Evolutionary conservation across 2,329 filamentous ascomycete genomes (phyloP), one percentile per base, ranked within the genome.

Genomic region (Clathrospora elynae): DNA sequence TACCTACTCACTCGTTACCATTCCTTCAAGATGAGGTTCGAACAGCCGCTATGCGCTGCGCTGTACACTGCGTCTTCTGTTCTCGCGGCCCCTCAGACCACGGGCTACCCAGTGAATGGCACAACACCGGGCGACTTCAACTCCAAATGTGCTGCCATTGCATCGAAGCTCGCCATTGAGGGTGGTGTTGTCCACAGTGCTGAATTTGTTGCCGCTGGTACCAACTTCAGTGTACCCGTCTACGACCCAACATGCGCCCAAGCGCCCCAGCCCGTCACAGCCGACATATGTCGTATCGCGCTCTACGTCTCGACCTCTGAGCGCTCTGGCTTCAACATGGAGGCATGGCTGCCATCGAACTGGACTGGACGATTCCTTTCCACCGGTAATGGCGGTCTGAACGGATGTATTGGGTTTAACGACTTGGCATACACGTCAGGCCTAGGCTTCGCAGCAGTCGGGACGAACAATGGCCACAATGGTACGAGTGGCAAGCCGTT

Each of bases 401-500:
- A 57, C 28, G 73, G 72, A 8, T 75, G 72, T 46, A 63, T 70
- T 32, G 42, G 54, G n/a, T 74, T 73, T 39, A 39, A 51, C 9
- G 69, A 70, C 34, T 46, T 74, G 35, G 67, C 69, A 6, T 75
- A 74, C 44, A 61, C 65, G 4, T 51, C 65, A 10, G 53, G 53
- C 7, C 55, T 70, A 19, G 72, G 72, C 1, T 75, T 74, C 35
- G 67, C 72, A 0, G 57, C 66, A 9, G 69, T 73, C 4, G 68
- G 67, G 8, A 68, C 67, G 2, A 74, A 75, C 52, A 73, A 70
- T 17, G 72, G 73, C 1, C 72, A 75, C 42, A 71, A 74, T 37
- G 73, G 73, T 6, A 71, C 66, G 4, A 71, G 67, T 3, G 77
- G 76, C n/a, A 40, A 59, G 16, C 65, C 74, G 0, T 79, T 79